phyloP scores from a whole-genome alignment of 73 alveolate species.

The Tetrahymena elliotti region DNA sequence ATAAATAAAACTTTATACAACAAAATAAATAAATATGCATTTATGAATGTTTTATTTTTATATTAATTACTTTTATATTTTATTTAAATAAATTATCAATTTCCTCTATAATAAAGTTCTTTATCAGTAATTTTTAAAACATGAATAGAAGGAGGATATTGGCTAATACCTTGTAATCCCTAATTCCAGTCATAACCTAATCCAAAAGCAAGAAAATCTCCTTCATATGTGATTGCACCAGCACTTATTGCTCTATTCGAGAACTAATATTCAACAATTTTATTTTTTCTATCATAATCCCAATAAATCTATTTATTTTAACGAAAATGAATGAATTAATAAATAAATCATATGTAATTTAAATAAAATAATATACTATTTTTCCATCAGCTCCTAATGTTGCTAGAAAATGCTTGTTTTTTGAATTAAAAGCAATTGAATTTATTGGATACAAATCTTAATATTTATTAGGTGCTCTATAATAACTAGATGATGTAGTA shows the following conservation, averaged over 20 bases:
- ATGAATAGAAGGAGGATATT: background rate
- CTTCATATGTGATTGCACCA: background rate
- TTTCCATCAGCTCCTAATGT: background rate
- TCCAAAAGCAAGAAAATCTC: background rate
- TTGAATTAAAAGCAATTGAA: background rate
- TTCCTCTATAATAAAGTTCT: background rate
- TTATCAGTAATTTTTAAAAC: background rate
- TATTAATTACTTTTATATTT: background rate
- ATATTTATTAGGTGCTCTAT: background rate
- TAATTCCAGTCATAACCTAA: background rate
- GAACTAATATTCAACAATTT: background rate
- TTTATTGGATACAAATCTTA: background rate
- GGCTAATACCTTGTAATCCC: background rate
- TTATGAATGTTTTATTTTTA: background rate
- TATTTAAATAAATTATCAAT: background rate
- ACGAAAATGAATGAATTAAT: background rate
- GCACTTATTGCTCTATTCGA: background rate
- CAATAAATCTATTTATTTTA: background rate
- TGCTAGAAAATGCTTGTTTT: background rate
- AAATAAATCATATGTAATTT: background rate
- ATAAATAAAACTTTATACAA: background rate
- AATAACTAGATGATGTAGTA: background rate
- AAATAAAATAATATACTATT: background rate
- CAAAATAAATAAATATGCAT: no score
- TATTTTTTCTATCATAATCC: background rate